These are phyloP conservation scores for Zygotorulaspora chibaensis DNA, from an alignment of 805 yeast genomes.

Conservation along the genomic window DNA sequence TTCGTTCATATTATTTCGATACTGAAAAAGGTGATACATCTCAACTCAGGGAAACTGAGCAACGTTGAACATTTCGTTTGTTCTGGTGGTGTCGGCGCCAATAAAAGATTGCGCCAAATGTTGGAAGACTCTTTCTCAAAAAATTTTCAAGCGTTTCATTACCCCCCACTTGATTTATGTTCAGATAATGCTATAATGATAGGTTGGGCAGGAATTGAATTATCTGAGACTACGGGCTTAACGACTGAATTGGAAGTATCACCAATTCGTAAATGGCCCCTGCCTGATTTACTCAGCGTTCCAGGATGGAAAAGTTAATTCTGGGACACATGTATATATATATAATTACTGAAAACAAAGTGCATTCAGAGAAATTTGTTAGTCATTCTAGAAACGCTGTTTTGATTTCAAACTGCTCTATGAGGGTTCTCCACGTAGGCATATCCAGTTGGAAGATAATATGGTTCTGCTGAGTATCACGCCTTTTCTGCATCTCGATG, in stretches of 20 bases:
- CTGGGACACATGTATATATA: neutral
- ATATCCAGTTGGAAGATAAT: slow-evolving; percentile 69
- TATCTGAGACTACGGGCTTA: slow-evolving; percentile 48
- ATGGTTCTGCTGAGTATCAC: slow-evolving; percentile 45
- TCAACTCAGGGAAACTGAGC: slow-evolving; percentile 40
- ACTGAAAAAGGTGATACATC: slow-evolving; percentile 44
- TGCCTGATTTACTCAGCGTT: slow-evolving; percentile 45
- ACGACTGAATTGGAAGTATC: slow-evolving; percentile 49
- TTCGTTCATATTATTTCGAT: slow-evolving; percentile 72
- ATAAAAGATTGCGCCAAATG: slow-evolving; percentile 49
- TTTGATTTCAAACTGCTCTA: slow-evolving; percentile 51
- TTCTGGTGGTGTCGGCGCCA: slow-evolving; percentile 95
- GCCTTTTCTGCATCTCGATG: slow-evolving; percentile 25
- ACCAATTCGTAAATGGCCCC: slow-evolving; percentile 84
- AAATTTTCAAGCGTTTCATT: slow-evolving; percentile 44
- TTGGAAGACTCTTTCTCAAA: slow-evolving; percentile 38
- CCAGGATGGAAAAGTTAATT: slow-evolving; percentile 46
- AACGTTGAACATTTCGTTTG: slow-evolving; percentile 57
- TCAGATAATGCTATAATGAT: slow-evolving; percentile 97
- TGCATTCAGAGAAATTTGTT: neutral
- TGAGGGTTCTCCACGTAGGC: slow-evolving; percentile 57
- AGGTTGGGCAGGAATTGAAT: slow-evolving; percentile 94
- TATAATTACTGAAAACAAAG: neutral
- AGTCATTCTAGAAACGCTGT: slow-evolving; percentile 42
- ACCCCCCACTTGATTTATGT: slow-evolving; percentile 69